Conservation (phyloP, 2,329 filamentous ascomycete genomes). For the Alternaria burnsii region DNA sequence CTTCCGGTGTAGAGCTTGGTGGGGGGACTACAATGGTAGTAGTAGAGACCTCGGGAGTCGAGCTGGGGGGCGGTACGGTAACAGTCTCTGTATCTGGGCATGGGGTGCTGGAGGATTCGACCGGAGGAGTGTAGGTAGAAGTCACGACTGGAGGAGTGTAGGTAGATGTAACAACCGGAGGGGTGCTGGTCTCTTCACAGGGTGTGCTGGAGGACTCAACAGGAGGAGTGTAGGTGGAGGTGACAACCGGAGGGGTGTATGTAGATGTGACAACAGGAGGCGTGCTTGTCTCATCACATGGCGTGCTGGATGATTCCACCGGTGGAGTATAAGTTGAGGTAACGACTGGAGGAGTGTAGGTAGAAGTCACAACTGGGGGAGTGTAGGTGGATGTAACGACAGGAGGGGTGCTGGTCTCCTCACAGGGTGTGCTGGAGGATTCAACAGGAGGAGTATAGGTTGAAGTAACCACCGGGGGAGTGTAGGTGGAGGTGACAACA, state of each 20-base stretch:
- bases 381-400: not conserved
- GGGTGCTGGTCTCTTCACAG: not conserved
- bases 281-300: conserved; percentile 1
- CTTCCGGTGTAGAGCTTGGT: not conserved
- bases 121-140: not conserved
- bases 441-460: not conserved
- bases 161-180: not conserved
- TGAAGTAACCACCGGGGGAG: not conserved
- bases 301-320: not conserved
- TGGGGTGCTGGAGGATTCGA: conserved; percentile 4
- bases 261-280: not conserved
- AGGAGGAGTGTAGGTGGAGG: not conserved
- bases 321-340: not conserved
- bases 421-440: conserved; percentile 5
- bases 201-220: not conserved
- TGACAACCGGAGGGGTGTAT: not conserved
- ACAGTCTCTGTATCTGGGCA: conserved; percentile 4
- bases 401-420: not conserved
- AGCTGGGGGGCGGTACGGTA: not conserved
- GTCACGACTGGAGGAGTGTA: conserved; percentile 1
- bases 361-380: not conserved
- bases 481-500: not conserved
- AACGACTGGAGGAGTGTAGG: not conserved
- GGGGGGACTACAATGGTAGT: not conserved
- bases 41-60: conserved; percentile 1